Conservation (phyloP, 2,329 filamentous ascomycete genomes). For the Sodiomyces alkalinus region DNA sequence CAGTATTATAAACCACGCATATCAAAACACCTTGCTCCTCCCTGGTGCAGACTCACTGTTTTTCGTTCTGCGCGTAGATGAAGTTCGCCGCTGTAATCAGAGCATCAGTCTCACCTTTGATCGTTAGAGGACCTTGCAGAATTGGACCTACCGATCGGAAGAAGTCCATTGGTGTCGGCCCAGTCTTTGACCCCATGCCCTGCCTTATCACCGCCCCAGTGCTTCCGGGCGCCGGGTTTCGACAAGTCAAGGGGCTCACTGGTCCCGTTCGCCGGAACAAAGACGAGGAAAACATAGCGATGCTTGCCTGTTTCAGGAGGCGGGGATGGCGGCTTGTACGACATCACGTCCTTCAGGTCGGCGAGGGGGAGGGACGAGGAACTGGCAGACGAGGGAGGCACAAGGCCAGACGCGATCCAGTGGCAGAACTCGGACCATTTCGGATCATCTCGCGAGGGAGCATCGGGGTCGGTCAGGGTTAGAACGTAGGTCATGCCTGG, state of each 20-base stretch:
- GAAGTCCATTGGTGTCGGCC: constrained; percentile 23
- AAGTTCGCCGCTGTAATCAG: constrained; percentile 23
- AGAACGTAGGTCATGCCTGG: constrained; percentile 13
- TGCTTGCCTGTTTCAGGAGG: constrained; percentile 26
- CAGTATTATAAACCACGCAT: no score
- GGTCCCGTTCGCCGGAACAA: constrained; percentile 22
- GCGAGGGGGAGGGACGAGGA: constrained; percentile 8
- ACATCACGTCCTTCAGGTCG: constrained; percentile 18
- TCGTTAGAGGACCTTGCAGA: neutral
- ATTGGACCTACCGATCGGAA: constrained; percentile 21
- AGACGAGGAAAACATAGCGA: constrained; percentile 26
- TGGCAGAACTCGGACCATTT: constrained; percentile 31
- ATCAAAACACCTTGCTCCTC: no score
- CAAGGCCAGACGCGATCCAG: constrained; percentile 23
- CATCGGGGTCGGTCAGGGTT: constrained; percentile 26
- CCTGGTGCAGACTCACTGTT: constrained; percentile 20
- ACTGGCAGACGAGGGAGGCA: constrained; percentile 8
- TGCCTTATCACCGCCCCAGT: constrained; percentile 21
- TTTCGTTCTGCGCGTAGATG: constrained; percentile 22
- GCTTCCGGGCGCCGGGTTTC: constrained; percentile 20
- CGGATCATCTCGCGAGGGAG: constrained; percentile 23
- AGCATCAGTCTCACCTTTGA: neutral
- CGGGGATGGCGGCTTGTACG: constrained; percentile 25
- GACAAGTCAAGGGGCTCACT: constrained; percentile 17
- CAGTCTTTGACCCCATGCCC: constrained; percentile 23